Conservation (phyloP, 106 monocot species). For the Allium sativum region DNA sequence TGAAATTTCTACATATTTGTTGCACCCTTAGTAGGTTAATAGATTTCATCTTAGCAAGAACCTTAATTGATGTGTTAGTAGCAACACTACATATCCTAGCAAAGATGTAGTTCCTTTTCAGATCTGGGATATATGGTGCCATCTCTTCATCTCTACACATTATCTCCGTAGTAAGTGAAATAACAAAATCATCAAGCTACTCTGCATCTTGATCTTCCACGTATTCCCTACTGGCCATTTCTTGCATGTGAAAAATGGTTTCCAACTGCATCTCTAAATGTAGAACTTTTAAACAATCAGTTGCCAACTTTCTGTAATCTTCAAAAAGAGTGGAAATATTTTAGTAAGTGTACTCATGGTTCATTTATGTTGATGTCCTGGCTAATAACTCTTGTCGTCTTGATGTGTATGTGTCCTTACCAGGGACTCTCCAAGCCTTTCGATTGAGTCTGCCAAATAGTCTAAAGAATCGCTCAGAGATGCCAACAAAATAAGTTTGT, state of each 20-base stretch:
- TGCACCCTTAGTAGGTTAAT: conserved; percentile 92
- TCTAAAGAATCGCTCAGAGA: conserved; percentile 98
- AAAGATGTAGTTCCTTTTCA: conserved; percentile 92
- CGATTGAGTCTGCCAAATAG: conserved; percentile 88
- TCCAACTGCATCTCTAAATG: conserved; percentile 96
- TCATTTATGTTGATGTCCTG: conserved; percentile 35
- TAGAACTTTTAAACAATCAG: conserved; percentile 91
- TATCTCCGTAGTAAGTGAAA: conserved; percentile 92
- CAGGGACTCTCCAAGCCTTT: conserved; percentile 72
- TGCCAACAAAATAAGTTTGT: conserved; percentile 82
- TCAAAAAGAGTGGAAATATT: conserved; percentile 60
- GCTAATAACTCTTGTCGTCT: conserved; percentile 26
- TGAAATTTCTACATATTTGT: conserved; percentile 97
- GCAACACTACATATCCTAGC: conserved; percentile 87
- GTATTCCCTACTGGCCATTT: conserved; percentile 87
- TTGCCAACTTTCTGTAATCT: conserved; percentile 81
- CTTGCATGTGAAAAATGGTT: conserved; percentile 94
- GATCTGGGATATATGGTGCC: conserved; percentile 73
- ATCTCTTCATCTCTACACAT: conserved; percentile 91
- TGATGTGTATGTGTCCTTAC: conserved; percentile 21
- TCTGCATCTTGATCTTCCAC: conserved; percentile 97
- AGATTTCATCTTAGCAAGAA: conserved; percentile 83
- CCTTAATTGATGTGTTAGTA: conserved; percentile 77
- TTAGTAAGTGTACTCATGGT: conserved; percentile 59
- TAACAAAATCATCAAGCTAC: conserved; percentile 95